phyloP scores from a whole-genome alignment of 352 stramenopile species.

The Phytophthora parvispora region DNA sequence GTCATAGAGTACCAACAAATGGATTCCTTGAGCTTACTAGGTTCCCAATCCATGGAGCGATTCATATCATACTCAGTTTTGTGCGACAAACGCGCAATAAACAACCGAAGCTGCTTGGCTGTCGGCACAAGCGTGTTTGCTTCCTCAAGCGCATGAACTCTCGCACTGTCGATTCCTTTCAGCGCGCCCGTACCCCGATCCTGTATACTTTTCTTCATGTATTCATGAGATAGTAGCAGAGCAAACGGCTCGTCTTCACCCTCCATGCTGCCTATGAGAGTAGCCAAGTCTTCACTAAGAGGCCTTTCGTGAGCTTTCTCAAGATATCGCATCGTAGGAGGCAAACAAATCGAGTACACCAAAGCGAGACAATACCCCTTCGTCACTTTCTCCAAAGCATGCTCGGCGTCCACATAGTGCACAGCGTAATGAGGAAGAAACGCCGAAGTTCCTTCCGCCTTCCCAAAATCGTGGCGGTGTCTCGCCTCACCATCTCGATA shows the following conservation, averaged over 20 bases:
- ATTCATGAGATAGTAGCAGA: constrained; percentile 24
- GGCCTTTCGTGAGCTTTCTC: background rate
- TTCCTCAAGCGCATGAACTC: constrained; percentile 15
- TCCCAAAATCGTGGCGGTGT: constrained; percentile 24
- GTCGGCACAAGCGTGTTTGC: background rate
- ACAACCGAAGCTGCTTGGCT: constrained; percentile 9
- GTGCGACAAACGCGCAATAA: constrained; percentile 13
- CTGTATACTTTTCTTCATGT: constrained; percentile 19
- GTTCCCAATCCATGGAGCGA: background rate
- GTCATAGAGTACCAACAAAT: background rate
- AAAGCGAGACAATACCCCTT: constrained; percentile 24
- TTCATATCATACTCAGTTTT: constrained; percentile 9
- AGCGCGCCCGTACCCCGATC: constrained; percentile 11
- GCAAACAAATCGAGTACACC: constrained; percentile 31
- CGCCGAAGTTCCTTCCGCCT: constrained; percentile 6
- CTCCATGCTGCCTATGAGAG: constrained; percentile 39
- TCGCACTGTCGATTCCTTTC: constrained; percentile 16
- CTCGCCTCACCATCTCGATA: constrained; percentile 3
- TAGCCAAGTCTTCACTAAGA: background rate
- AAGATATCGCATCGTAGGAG: constrained; percentile 12
- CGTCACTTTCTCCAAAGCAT: constrained; percentile 23
- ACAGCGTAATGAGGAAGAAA: constrained; percentile 22
- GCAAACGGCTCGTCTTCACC: constrained; percentile 41
- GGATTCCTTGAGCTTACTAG: background rate
- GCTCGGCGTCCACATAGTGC: constrained; percentile 27